phyloP scores from a whole-genome alignment of 257 asterid species.

The Nicotiana benthamiana region DNA sequence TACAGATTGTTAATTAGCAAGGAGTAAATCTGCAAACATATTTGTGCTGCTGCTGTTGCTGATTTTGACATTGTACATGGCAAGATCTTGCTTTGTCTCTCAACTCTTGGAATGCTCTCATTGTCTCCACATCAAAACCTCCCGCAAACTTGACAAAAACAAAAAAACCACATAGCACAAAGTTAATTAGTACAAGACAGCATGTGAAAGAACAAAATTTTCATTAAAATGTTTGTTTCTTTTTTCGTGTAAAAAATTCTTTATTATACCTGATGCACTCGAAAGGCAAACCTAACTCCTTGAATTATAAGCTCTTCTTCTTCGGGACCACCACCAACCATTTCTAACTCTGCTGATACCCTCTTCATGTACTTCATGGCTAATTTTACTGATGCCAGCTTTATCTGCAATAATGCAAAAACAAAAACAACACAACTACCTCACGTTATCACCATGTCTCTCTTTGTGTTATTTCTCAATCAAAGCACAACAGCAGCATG shows the following conservation, averaged over 20 bases:
- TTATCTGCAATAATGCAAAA: conserved; percentile 49
- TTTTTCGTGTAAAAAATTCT: background rate
- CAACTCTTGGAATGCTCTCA: conserved; percentile 87
- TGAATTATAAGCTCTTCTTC: conserved; percentile 90
- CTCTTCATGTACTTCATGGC: conserved; percentile 98
- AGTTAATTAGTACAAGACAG: background rate
- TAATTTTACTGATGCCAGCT: conserved; percentile 91
- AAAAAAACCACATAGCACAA: background rate
- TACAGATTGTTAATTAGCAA: conserved; percentile 31
- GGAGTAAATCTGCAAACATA: conserved; percentile 35
- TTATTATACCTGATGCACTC: conserved; percentile 81
- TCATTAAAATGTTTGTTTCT: background rate
- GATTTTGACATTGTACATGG: conserved; percentile 55
- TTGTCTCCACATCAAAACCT: conserved; percentile 92
- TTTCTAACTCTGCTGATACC: conserved; percentile 78
- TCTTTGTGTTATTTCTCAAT: conserved; percentile 16
- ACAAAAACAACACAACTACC: background rate
- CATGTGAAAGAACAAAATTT: background rate
- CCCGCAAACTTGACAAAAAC: conserved; percentile 74
- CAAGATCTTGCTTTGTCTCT: conserved; percentile 73
- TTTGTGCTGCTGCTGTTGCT: conserved; percentile 42
- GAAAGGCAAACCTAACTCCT: conserved; percentile 88
- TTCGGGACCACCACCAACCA: conserved; percentile 68
- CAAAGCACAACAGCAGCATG: background rate
- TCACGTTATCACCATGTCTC: background rate